Evolutionary conservation across 2,329 filamentous ascomycete species (phyloP).

Genomic region (Paraphaeosphaeria minitans): DNA sequence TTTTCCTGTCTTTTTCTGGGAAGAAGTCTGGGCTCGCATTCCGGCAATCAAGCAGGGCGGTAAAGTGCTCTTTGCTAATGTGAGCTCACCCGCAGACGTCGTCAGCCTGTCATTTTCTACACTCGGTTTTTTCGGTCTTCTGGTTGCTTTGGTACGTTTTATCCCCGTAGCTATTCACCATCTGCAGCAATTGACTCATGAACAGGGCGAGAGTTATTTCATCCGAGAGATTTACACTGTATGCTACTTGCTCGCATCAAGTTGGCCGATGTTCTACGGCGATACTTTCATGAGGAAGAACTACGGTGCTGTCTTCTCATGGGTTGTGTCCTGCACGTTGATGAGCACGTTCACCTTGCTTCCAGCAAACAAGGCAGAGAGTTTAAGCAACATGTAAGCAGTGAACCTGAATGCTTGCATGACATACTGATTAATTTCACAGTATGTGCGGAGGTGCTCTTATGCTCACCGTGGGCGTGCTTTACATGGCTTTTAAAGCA

Average conservation of each 20-base stretch:
- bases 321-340: constrained; percentile 74
- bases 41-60: constrained; percentile 70
- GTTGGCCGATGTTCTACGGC: constrained; percentile 81
- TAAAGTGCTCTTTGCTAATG: constrained; percentile 70
- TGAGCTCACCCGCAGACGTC: constrained; percentile 64
- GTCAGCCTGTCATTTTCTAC: constrained; percentile 67
- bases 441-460: constrained; percentile 76
- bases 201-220: constrained; percentile 87
- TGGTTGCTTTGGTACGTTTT: constrained; percentile 70
- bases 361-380: constrained; percentile 83
- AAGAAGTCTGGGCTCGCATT: constrained; percentile 84
- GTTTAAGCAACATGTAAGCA: constrained; percentile 73
- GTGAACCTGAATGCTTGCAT: neutral
- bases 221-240: constrained; percentile 84
- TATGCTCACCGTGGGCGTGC: constrained; percentile 76
- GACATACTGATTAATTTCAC: constrained; percentile 14
- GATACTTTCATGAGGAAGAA: constrained; percentile 72
- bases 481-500: constrained; percentile 81
- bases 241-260: constrained; percentile 74
- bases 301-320: constrained; percentile 66
- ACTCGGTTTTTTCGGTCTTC: constrained; percentile 71
- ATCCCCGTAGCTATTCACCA: neutral
- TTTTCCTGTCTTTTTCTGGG: constrained; percentile 96
- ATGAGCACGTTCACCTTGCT: constrained; percentile 94
- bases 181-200: neutral